Evolutionary conservation across 768 basidiomycete genomes (phyloP).

Genomic region (Nidularia pulvinata): DNA sequence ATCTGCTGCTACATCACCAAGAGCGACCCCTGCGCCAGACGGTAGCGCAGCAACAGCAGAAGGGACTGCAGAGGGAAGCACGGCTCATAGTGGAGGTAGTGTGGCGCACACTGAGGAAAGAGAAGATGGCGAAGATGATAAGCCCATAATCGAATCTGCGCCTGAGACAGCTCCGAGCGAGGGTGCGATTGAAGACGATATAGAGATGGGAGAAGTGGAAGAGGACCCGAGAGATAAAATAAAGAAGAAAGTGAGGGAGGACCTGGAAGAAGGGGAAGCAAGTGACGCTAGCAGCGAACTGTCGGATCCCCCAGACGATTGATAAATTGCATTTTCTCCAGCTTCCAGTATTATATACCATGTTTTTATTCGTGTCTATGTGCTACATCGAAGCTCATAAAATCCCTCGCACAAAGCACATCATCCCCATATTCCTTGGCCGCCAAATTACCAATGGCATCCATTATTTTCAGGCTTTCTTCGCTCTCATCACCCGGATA

Average conservation of each 20-base stretch:
- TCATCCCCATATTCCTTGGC: conserved; percentile 49
- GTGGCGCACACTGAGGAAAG: conserved; percentile 5
- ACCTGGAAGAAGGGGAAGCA: conserved; percentile 86
- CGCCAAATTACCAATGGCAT: conserved; percentile 59
- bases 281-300: conserved; percentile 79
- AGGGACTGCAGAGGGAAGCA: conserved; percentile 11
- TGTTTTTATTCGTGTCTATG: conserved; percentile 21
- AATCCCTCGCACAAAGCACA: conserved; percentile 71
- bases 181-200: conserved; percentile 53
- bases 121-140: conserved; percentile 12
- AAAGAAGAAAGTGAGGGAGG: conserved; percentile 63
- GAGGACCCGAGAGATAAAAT: conserved; percentile 60
- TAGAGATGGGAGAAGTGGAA: conserved; percentile 92
- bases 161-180: conserved; percentile 11
- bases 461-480: conserved; percentile 56
- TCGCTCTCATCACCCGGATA: conserved; percentile 69
- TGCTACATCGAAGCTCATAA: conserved; percentile 68
- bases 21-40: conserved; percentile 50
- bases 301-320: conserved; percentile 73
- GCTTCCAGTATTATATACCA: conserved; percentile 10
- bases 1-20: conserved; percentile 40
- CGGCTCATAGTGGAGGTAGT: not conserved
- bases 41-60: conserved; percentile 7
- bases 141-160: conserved; percentile 10
- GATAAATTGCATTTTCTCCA: conserved; percentile 10